Evolutionary conservation across 495 filamentous ascomycete genomes (phyloP).

Genomic region (Delitschia confertaspora): DNA sequence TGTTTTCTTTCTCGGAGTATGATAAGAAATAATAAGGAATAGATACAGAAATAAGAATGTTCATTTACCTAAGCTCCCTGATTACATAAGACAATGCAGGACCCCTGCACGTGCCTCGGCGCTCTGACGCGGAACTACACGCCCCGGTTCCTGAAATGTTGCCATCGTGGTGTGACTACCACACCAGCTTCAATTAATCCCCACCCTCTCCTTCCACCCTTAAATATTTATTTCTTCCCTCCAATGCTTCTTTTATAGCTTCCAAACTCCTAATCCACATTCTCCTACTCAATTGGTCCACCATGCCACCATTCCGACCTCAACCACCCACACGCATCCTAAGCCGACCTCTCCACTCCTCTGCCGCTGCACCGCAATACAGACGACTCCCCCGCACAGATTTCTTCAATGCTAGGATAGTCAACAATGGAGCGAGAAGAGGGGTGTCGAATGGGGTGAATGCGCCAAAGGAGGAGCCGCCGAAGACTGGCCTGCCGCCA

Average conservation of each 20-base stretch:
- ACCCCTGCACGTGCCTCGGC: too few relatives aligned
- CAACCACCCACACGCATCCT: slow-evolving; percentile 2
- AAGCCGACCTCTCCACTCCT: slow-evolving; percentile 5
- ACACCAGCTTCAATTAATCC: slow-evolving; percentile 1
- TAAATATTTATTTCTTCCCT: neutral
- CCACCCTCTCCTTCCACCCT: neutral
- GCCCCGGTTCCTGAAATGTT: too few relatives aligned
- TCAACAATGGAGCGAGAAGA: too few relatives aligned
- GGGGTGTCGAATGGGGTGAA: neutral
- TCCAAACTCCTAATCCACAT: slow-evolving; percentile 1
- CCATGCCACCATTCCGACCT: slow-evolving; percentile 16
- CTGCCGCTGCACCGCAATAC: neutral
- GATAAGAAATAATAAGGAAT: too few relatives aligned
- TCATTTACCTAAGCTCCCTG: too few relatives aligned
- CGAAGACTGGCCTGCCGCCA: slow-evolving; percentile 15
- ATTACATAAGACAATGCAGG: too few relatives aligned
- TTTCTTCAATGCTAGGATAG: too few relatives aligned
- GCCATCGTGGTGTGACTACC: slow-evolving; percentile 15
- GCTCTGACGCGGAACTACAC: too few relatives aligned
- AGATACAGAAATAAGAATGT: too few relatives aligned
- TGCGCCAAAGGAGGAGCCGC: slow-evolving; percentile 7
- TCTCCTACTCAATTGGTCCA: slow-evolving; percentile 7
- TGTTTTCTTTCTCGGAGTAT: too few relatives aligned
- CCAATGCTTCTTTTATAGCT: neutral
- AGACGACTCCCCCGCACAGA: neutral